phyloP scores from a whole-genome alignment of 2,329 filamentous ascomycete genomes.

The Scopulariopsis brevicaulis region DNA sequence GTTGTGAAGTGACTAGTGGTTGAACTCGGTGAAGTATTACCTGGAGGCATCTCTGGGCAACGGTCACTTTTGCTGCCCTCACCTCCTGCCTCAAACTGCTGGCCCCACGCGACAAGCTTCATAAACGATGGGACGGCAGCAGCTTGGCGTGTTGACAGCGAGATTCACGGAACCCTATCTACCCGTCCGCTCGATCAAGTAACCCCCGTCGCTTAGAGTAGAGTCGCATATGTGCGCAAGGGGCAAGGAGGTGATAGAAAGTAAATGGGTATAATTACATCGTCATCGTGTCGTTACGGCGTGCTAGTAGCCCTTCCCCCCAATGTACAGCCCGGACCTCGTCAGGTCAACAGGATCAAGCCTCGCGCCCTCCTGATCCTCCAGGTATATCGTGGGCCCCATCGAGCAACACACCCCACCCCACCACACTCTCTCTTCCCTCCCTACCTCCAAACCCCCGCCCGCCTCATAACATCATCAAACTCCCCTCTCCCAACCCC shows the following conservation, averaged over 20 bases:
- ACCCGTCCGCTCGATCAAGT: neutral
- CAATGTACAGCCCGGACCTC: neutral
- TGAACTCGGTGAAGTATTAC: too few species aligned
- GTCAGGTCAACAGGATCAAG: neutral
- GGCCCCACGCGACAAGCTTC: neutral
- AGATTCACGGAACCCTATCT: neutral
- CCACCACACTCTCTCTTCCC: slow-evolving; percentile 18
- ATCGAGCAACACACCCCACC: neutral
- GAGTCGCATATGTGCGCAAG: neutral
- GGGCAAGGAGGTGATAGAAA: neutral
- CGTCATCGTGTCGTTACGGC: neutral
- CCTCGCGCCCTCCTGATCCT: neutral
- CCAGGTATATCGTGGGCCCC: neutral
- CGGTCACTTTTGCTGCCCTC: too few species aligned
- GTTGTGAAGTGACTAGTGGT: neutral
- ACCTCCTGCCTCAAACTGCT: too few species aligned
- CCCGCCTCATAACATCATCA: slow-evolving; percentile 72
- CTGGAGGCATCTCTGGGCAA: too few species aligned
- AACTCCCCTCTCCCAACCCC: slow-evolving; percentile 75
- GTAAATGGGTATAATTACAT: neutral
- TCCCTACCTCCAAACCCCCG: slow-evolving; percentile 62
- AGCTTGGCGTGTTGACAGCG: too few species aligned
- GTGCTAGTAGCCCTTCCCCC: neutral
- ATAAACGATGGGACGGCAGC: neutral
- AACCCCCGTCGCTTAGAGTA: neutral